These are phyloP conservation scores for Boletus tomentosulus DNA, from an alignment of 768 basidiomycete species.

Conservation along the genomic window DNA sequence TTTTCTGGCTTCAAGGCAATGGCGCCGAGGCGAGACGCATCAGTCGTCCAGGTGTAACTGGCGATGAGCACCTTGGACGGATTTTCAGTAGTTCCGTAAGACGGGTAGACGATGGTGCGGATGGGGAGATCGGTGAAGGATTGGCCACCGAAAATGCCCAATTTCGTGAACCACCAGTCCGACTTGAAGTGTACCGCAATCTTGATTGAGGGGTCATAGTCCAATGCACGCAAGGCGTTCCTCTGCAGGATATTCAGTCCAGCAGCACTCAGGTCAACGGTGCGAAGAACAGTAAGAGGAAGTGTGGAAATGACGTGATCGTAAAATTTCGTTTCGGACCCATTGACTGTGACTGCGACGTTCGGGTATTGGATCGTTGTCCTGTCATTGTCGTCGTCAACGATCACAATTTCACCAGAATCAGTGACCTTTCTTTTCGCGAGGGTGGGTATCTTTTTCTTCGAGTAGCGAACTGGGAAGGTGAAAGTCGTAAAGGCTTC, in stretches of 20 bases:
- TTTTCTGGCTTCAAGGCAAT: conserved; percentile 20
- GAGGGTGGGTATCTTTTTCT: not conserved
- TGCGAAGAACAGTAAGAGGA: conserved; percentile 35
- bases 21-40: conserved; percentile 36
- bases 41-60: conserved; percentile 39
- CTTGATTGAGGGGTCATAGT: conserved; percentile 38
- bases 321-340: conserved; percentile 18
- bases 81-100: conserved; percentile 29
- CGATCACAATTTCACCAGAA: not conserved
- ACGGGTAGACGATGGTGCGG: conserved; percentile 44
- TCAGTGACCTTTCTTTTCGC: not conserved
- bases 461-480: conserved; percentile 1
- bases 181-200: conserved; percentile 41
- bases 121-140: conserved; percentile 40
- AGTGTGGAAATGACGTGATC: conserved; percentile 41
- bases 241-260: conserved; percentile 28
- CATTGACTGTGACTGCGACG: conserved; percentile 9
- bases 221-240: conserved; percentile 37
- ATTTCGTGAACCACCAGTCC: conserved; percentile 39
- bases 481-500: conserved; percentile 3
- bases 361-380: not conserved
- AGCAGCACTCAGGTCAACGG: conserved; percentile 30
- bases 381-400: not conserved
- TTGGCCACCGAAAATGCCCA: conserved; percentile 38
- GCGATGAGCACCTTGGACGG: conserved; percentile 35